Conservation (phyloP, 495 filamentous ascomycete species). For the Penicillium macrosclerotiorum region DNA sequence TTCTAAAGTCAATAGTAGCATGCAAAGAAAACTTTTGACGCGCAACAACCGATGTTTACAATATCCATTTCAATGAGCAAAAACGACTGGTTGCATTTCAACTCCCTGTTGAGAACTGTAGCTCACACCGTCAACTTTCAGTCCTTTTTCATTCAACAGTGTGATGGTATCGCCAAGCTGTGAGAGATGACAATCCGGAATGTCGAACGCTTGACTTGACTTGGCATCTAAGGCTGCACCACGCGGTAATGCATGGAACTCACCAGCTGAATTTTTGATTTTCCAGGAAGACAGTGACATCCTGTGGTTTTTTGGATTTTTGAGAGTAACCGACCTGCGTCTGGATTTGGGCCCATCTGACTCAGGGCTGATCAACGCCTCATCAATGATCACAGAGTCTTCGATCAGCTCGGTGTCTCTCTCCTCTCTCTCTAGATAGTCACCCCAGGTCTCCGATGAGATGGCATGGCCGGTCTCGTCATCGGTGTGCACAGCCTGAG, state of each 20-base stretch:
- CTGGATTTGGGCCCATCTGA: no score
- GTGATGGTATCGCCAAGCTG: constrained; percentile 16
- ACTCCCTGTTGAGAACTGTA: constrained; percentile 7
- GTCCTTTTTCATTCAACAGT: constrained; percentile 15
- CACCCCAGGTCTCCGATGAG: constrained; percentile 13
- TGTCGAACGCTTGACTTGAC: constrained; percentile 1
- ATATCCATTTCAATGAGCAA: no score
- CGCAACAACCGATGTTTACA: no score
- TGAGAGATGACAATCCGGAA: constrained; percentile 7
- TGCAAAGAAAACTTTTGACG: no score
- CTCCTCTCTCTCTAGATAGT: constrained; percentile 9
- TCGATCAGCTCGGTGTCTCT: background rate
- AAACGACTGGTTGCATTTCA: background rate
- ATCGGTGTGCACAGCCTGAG: constrained; percentile 29
- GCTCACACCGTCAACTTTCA: constrained; percentile 22
- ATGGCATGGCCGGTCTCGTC: constrained; percentile 19
- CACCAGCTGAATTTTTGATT: constrained; percentile 11
- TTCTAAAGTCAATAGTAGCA: no score
- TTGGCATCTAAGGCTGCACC: constrained; percentile 4
- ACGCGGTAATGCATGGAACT: constrained; percentile 8
- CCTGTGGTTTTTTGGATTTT: constrained; percentile 8
- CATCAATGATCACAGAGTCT: background rate
- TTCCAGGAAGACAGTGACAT: constrained; percentile 16
- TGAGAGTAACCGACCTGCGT: constrained; percentile 15
- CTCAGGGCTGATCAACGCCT: background rate